Conservation (phyloP, 2,329 filamentous ascomycete genomes). For the Aureobasidium lini region DNA sequence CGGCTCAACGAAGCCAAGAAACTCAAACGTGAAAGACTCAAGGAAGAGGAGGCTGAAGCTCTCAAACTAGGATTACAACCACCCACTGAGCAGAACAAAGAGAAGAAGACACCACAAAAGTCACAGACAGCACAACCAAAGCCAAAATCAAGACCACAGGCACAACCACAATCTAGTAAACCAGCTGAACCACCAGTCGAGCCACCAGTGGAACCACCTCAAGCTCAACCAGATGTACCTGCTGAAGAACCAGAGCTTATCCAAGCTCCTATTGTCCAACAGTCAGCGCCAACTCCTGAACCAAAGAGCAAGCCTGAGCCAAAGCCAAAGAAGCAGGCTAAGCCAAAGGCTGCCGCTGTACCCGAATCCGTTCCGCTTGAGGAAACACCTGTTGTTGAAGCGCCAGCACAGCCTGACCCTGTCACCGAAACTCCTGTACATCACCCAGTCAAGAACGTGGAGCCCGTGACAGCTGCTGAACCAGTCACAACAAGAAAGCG, state of each 20-base stretch:
- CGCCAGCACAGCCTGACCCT: not conserved
- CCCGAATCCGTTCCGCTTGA: not conserved
- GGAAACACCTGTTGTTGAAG: not conserved
- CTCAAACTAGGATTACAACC: not conserved
- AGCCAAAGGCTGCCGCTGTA: not conserved
- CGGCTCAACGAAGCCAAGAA: constrained; percentile 73
- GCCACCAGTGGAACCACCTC: not conserved
- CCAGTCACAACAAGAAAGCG: constrained; percentile 38
- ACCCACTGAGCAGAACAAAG: not conserved
- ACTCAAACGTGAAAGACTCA: constrained; percentile 54
- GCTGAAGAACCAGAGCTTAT: not conserved
- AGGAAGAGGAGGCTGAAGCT: not conserved
- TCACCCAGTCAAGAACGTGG: not conserved
- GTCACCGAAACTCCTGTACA: not conserved
- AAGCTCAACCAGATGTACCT: not conserved
- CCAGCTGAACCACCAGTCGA: not conserved
- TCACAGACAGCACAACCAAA: not conserved
- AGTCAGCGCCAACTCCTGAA: not conserved
- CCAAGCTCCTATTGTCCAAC: not conserved
- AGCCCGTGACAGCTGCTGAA: constrained; percentile 18
- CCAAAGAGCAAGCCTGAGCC: not conserved
- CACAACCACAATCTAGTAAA: not conserved
- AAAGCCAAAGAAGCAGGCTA: constrained; percentile 1
- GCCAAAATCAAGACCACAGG: not conserved
- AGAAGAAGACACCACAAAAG: not conserved